phyloP scores from a whole-genome alignment of 306 rosid species.

The Inga laurina region DNA sequence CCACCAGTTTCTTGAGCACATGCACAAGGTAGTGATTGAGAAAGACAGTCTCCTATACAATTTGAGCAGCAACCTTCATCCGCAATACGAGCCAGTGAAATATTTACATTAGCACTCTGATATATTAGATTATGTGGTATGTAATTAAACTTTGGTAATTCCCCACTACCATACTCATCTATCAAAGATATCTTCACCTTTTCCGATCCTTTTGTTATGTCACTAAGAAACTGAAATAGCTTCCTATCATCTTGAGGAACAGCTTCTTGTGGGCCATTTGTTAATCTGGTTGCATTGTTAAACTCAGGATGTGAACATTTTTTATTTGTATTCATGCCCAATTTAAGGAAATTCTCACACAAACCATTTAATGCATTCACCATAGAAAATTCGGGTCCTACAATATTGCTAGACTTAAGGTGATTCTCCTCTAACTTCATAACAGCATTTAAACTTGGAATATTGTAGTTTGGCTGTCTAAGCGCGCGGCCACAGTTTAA shows the following conservation, averaged over 20 bases:
- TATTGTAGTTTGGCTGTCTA: constrained; percentile 30
- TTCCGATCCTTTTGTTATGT: constrained; percentile 80
- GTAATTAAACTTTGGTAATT: constrained; percentile 74
- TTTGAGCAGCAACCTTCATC: constrained; percentile 78
- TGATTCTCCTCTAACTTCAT: constrained; percentile 47
- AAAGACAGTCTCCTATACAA: constrained; percentile 78
- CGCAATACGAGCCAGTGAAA: constrained; percentile 82
- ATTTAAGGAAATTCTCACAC: constrained; percentile 41
- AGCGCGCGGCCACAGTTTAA: constrained; percentile 40
- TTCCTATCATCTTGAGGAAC: constrained; percentile 28
- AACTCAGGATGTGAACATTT: constrained; percentile 31
- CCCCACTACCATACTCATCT: constrained; percentile 55
- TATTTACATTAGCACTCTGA: constrained; percentile 70
- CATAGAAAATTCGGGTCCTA: constrained; percentile 40
- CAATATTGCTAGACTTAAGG: constrained; percentile 16
- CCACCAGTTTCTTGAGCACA: constrained; percentile 96
- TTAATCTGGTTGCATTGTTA: constrained; percentile 16
- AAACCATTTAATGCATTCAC: constrained; percentile 39
- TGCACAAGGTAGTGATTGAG: constrained; percentile 71
- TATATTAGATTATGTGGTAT: constrained; percentile 65
- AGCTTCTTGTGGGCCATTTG: constrained; percentile 26
- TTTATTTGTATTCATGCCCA: constrained; percentile 31
- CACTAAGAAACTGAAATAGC: constrained; percentile 33
- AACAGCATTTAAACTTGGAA: constrained; percentile 40
- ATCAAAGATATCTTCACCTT: constrained; percentile 65